Conservation (phyloP, 1,139 yeast genomes). For the Suhomyces coccinellae region DNA sequence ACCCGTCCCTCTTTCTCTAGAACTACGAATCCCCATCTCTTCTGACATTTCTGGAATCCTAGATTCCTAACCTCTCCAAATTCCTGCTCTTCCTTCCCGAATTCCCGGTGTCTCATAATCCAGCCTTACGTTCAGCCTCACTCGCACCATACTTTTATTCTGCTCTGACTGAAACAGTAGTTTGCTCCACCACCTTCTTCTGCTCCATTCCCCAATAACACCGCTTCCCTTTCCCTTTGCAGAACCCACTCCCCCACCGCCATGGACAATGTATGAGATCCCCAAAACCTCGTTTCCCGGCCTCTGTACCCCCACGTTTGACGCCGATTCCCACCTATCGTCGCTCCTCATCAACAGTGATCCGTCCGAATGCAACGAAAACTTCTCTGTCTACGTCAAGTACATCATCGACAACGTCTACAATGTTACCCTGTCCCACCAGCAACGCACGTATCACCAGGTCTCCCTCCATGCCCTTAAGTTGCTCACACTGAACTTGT, state of each 20-base stretch:
- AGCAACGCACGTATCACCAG: constrained; percentile 28
- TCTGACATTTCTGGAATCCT: too few relatives aligned
- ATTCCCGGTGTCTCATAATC: too few relatives aligned
- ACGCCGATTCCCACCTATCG: constrained; percentile 4
- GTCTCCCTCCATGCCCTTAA: constrained; percentile 38
- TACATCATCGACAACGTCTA: constrained; percentile 34
- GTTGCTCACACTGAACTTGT: constrained; percentile 41
- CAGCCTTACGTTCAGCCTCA: too few relatives aligned
- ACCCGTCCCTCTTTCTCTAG: too few relatives aligned
- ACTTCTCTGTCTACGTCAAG: constrained; percentile 39
- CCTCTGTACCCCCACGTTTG: not conserved
- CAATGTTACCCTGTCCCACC: constrained; percentile 14
- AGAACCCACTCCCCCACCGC: not conserved
- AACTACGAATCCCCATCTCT: too few relatives aligned
- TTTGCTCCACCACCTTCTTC: too few relatives aligned
- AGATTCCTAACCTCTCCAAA: too few relatives aligned
- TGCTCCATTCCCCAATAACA: too few relatives aligned
- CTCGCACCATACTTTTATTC: too few relatives aligned
- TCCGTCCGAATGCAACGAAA: constrained; percentile 41
- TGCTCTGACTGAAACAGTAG: too few relatives aligned
- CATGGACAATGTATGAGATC: constrained; percentile 7
- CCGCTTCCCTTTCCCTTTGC: too few relatives aligned
- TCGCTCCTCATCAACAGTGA: constrained; percentile 37
- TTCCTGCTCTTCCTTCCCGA: too few relatives aligned
- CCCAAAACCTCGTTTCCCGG: constrained; percentile 10